Evolutionary conservation across 129 eudicot genomes (phyloP).

Genomic region (Saposhnikovia divaricata): DNA sequence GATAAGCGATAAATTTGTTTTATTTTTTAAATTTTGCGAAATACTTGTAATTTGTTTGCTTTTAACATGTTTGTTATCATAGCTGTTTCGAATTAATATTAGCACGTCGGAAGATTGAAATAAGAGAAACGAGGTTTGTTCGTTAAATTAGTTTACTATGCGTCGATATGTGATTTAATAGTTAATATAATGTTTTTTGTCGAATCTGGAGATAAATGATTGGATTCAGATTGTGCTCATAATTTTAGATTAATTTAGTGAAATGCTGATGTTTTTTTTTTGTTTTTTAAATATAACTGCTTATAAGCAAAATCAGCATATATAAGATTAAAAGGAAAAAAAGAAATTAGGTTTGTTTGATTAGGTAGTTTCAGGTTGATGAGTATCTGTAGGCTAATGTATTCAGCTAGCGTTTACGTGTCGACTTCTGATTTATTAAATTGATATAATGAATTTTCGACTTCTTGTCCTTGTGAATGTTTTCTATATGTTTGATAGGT

Average conservation of each 20-base stretch:
- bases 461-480: neutral
- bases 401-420: neutral
- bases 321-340: neutral
- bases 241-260: no score
- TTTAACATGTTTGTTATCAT: no score
- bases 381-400: neutral
- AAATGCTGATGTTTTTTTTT: neutral
- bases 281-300: no score
- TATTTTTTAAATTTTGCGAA: no score
- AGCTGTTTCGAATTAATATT: no score
- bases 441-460: neutral
- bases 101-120: no score
- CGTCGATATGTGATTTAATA: no score
- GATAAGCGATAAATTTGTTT: neutral
- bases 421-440: no score
- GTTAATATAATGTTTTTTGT: neutral
- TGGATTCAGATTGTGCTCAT: neutral
- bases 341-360: neutral
- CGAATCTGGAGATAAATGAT: neutral
- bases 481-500: conserved; percentile 33
- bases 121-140: no score
- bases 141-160: no score
- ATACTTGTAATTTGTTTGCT: no score
- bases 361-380: neutral
- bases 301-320: neutral